phyloP scores from a whole-genome alignment of 805 yeast species.

The Candida lessepsii region DNA sequence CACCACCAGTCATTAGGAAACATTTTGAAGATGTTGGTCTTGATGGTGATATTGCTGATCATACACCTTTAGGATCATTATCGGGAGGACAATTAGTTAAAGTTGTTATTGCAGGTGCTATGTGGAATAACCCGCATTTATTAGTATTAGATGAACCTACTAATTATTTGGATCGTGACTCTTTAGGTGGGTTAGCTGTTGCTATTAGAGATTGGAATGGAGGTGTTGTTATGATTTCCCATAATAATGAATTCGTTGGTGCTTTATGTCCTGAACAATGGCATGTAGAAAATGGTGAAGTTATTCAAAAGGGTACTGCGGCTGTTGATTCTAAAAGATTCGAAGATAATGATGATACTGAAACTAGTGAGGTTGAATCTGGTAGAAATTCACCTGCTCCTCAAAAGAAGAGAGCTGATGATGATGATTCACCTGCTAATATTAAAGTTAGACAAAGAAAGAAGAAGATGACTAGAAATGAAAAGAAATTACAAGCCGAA shows the following conservation, averaged over 20 bases:
- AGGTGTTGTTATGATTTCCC: constrained; percentile 98
- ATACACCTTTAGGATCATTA: constrained; percentile 92
- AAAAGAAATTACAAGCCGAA: constrained; percentile 85
- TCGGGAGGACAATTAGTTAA: constrained; percentile 98
- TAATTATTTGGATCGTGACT: constrained; percentile 95
- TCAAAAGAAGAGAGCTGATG: constrained; percentile 50
- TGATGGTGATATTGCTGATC: constrained; percentile 98
- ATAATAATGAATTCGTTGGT: constrained; percentile 94
- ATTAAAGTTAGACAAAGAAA: constrained; percentile 89
- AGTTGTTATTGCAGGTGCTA: constrained; percentile 98
- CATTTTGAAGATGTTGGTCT: constrained; percentile 97
- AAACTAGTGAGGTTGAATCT: constrained; percentile 47
- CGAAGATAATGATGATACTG: constrained; percentile 52
- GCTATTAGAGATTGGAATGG: constrained; percentile 98
- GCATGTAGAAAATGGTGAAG: constrained; percentile 90
- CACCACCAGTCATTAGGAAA: constrained; percentile 89
- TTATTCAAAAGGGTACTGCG: constrained; percentile 78
- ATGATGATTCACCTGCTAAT: constrained; percentile 92
- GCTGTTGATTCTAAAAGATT: constrained; percentile 76
- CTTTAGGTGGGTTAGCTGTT: constrained; percentile 94
- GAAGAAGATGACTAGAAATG: constrained; percentile 98
- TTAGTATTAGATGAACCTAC: constrained; percentile 98
- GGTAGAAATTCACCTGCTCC: constrained; percentile 36
- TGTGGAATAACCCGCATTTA: constrained; percentile 99
- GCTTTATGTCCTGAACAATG: constrained; percentile 98